These are phyloP conservation scores for Lippia alba DNA, from an alignment of 305 asterid genomes.

Conservation along the genomic window DNA sequence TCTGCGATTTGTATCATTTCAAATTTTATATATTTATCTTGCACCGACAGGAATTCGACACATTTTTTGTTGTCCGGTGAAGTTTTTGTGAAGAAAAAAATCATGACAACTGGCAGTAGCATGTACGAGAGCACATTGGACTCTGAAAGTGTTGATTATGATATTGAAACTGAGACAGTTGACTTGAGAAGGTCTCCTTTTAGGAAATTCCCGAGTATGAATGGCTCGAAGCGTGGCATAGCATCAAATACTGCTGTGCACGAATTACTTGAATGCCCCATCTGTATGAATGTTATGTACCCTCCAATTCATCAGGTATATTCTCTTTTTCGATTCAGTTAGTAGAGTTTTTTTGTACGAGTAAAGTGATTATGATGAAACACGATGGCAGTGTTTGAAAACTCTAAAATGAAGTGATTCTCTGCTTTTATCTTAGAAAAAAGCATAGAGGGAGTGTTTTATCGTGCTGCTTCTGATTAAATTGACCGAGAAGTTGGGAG, in stretches of 20 bases:
- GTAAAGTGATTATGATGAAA: too few species aligned
- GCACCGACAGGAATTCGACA: conserved; percentile 2
- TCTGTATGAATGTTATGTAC: conserved; percentile 73
- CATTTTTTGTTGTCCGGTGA: conserved; percentile 4
- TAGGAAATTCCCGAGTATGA: conserved; percentile 47
- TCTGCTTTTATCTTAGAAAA: too few species aligned
- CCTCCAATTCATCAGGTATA: conserved; percentile 91
- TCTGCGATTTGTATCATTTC: too few species aligned
- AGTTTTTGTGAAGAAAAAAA: conserved; percentile 3
- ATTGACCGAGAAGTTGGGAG: too few species aligned
- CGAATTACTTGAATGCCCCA: conserved; percentile 82
- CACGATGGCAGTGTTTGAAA: too few species aligned
- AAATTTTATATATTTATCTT: too few species aligned
- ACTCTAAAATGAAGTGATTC: too few species aligned
- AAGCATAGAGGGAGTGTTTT: too few species aligned
- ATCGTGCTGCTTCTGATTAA: too few species aligned
- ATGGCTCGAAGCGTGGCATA: conserved; percentile 49
- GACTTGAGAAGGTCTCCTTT: conserved; percentile 54
- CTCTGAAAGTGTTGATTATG: conserved; percentile 49
- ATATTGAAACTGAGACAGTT: conserved; percentile 51
- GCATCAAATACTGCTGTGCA: conserved; percentile 71
- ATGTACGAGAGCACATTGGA: conserved; percentile 46
- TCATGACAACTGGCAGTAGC: conserved; percentile 67
- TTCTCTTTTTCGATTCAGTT: conserved; percentile 22
- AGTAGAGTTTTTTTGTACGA: neutral